These are phyloP conservation scores for Austroboletus eburneus DNA, from an alignment of 768 basidiomycete genomes.

Conservation along the genomic window DNA sequence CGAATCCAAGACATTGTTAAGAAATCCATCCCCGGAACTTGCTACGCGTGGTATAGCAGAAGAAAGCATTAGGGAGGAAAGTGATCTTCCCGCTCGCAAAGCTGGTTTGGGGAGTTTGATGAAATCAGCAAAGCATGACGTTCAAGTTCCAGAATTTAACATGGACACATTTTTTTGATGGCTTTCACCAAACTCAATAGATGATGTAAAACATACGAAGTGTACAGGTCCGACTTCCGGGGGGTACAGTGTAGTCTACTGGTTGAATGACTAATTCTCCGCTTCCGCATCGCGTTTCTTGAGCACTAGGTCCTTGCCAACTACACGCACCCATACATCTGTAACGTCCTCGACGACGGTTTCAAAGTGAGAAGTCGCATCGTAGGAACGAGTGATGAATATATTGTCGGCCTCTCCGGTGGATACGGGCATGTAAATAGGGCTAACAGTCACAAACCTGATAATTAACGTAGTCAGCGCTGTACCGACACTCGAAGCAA, in stretches of 20 bases:
- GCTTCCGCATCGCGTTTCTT: slow-evolving; percentile 82
- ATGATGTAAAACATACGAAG: slow-evolving; percentile 1
- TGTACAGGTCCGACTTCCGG: slow-evolving; percentile 6
- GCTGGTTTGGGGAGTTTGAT: slow-evolving; percentile 79
- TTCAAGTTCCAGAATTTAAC: slow-evolving; percentile 83
- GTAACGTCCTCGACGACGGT: slow-evolving; percentile 97
- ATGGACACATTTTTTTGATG: slow-evolving; percentile 69
- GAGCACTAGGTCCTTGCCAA: slow-evolving; percentile 72
- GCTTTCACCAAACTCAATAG: slow-evolving; percentile 6
- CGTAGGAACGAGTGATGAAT: slow-evolving; percentile 96
- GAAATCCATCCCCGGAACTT: slow-evolving; percentile 46
- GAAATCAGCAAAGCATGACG: slow-evolving; percentile 87
- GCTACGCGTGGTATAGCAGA: slow-evolving; percentile 15
- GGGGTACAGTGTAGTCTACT: slow-evolving; percentile 12
- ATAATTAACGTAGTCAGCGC: slow-evolving; percentile 8
- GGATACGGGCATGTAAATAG: slow-evolving; percentile 86
- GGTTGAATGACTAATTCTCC: slow-evolving; percentile 36
- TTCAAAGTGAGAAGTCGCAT: slow-evolving; percentile 98
- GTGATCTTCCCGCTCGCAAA: slow-evolving; percentile 60
- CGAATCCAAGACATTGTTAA: slow-evolving; percentile 54
- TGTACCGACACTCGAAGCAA: not conserved
- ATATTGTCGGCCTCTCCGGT: slow-evolving; percentile 82
- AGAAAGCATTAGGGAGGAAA: slow-evolving; percentile 43
- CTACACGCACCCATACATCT: slow-evolving; percentile 90
- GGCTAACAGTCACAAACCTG: slow-evolving; percentile 87